phyloP scores from a whole-genome alignment of 1,284 basidiomycete species.

The Boletus calvinii region DNA sequence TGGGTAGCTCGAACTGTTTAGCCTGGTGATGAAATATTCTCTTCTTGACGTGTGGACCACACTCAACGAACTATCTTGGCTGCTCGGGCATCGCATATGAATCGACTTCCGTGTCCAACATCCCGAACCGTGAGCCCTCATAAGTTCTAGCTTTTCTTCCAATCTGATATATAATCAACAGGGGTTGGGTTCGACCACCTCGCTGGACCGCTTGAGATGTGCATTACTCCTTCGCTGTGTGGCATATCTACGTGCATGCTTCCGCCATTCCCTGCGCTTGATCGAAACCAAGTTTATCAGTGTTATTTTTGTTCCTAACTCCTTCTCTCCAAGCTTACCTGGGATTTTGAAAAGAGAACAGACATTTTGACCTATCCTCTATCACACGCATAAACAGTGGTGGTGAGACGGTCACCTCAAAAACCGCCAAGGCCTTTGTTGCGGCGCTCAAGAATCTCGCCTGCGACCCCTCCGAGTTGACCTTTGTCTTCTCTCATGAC shows the following conservation, averaged over 20 bases:
- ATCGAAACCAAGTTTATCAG: slow-evolving; percentile 28
- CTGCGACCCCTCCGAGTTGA: slow-evolving; percentile 12
- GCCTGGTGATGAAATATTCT: slow-evolving; percentile 30
- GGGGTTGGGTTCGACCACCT: slow-evolving; percentile 41
- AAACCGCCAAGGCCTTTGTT: slow-evolving; percentile 37
- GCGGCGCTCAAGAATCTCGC: slow-evolving; percentile 26
- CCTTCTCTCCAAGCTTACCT: slow-evolving; percentile 39
- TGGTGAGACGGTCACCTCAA: slow-evolving; percentile 40
- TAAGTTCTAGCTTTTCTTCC: background rate
- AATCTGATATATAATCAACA: slow-evolving; percentile 3
- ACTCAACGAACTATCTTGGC: slow-evolving; percentile 26
- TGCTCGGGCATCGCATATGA: slow-evolving; percentile 27
- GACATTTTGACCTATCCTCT: slow-evolving; percentile 28
- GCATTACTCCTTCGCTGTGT: slow-evolving; percentile 29
- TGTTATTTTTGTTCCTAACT: slow-evolving; percentile 41
- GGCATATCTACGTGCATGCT: slow-evolving; percentile 33
- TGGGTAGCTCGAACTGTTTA: slow-evolving; percentile 15
- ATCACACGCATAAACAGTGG: slow-evolving; percentile 35
- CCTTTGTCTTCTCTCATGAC: slow-evolving; percentile 42
- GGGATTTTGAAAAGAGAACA: slow-evolving; percentile 29
- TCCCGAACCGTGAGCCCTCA: slow-evolving; percentile 33
- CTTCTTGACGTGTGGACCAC: slow-evolving; percentile 30
- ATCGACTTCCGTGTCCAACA: slow-evolving; percentile 27
- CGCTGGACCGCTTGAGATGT: slow-evolving; percentile 36
- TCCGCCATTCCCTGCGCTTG: slow-evolving; percentile 31